These are phyloP conservation scores for Saccharomyces hybrid DNA, from an alignment of 1,139 yeast genomes.

Conservation along the genomic window DNA sequence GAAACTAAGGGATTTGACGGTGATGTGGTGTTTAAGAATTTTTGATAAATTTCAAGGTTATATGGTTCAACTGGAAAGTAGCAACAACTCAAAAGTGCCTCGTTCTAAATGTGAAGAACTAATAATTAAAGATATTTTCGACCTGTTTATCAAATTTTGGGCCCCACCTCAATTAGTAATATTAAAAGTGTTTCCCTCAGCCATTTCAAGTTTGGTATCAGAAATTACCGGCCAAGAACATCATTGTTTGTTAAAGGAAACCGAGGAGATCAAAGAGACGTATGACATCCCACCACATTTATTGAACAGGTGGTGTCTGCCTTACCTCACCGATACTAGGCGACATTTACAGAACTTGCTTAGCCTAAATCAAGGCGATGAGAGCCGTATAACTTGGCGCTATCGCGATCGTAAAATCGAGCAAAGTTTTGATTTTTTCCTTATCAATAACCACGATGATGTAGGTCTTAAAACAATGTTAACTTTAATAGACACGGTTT, in stretches of 20 bases:
- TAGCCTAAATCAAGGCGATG: conserved; percentile 9
- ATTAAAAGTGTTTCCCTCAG: conserved; percentile 37
- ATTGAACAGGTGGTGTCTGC: conserved; percentile 42
- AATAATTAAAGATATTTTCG: conserved; percentile 20
- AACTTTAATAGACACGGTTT: conserved; percentile 63
- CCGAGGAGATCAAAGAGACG: background rate
- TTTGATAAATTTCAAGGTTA: conserved; percentile 18
- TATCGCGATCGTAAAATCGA: conserved; percentile 16
- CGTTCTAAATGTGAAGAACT: conserved; percentile 14
- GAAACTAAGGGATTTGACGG: conserved; percentile 29
- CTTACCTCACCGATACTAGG: conserved; percentile 48
- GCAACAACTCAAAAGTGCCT: conserved; percentile 3
- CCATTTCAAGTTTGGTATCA: conserved; percentile 24
- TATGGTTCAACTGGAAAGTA: conserved; percentile 5
- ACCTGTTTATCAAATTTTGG: conserved; percentile 44
- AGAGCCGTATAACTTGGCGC: conserved; percentile 17
- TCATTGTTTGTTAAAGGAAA: conserved; percentile 10
- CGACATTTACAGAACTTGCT: conserved; percentile 36
- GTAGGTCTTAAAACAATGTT: conserved; percentile 37
- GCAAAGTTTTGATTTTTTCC: conserved; percentile 23
- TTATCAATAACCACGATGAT: conserved; percentile 27
- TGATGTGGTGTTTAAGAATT: conserved; percentile 24
- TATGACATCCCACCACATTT: conserved; percentile 33
- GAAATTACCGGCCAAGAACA: conserved; percentile 18
- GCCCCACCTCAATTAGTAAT: conserved; percentile 53